Base-by-base conservation (phyloP, 1,284 basidiomycete genomes). In the Trichosporon sp. region DNA sequence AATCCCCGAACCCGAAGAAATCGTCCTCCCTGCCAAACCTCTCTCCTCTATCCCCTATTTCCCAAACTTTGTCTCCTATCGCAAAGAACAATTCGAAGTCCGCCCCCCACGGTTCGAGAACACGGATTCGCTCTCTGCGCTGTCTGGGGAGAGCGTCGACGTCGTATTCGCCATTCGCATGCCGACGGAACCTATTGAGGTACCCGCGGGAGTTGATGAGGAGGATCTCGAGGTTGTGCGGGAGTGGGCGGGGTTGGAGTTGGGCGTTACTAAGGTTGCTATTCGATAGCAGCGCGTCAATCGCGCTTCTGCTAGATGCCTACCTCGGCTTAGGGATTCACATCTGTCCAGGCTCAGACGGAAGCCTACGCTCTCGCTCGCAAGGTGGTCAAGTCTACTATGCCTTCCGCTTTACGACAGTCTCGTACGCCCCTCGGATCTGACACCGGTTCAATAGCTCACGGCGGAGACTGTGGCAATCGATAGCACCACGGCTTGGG, bases 21-120 rank as follows among this genome's bases (percentile, higher is more conserved):
- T 63, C 19, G 19, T 37, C 52, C 61, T 74, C 70, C 64, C 65
- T 19, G 71, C 73, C 11, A 69, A 78, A 29, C 74, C 68, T 4
- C 32, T 62, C 16, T 63, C 61, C 11, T 23, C 32, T 3, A 54
- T 79, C 11, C 70, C 72, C 2, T 77, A 64, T 52, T 79, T 79
- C 66, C 78, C 78, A 8, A 74, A 74, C 64, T 75, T 76, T 49
- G 72, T 78, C 34, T 74, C 76, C 0, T 79, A 79, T 62, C 69
- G 70, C 14, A 68, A 72, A 9, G 62, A 65, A n/a, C 68, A 72
- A 3, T 66, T 74, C 54, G 52, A 68, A 0, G 72, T 76, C 1
- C 69, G 66, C 1, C 69, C 72, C 9, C 65, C 71, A 9, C 68
- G 71, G 8, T 75, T 72, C 60, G 60, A 61, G 29, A 63, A 69